Evolutionary conservation across 495 filamentous ascomycete genomes (phyloP), one percentile per base, ranked within the genome.

Genomic region (Hypomontagnella submonticulosa): DNA sequence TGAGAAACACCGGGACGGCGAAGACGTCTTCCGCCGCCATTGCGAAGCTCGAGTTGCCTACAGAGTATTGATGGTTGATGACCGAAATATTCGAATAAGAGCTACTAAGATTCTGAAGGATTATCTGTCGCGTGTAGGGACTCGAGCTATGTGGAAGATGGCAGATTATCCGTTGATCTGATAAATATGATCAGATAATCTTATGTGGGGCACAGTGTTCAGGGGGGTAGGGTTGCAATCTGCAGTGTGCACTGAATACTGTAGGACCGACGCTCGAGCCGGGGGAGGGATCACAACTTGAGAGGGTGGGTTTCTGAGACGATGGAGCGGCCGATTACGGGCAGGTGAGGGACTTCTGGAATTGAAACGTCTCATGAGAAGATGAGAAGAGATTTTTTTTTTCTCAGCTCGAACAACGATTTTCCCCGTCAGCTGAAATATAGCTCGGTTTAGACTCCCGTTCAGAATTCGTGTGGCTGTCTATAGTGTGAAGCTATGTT

Each of bases 1-100:
- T 89, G 77, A 96, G 93, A 77, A 95, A 96, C 46, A 95, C 84
- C 49, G 87, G 87, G 8, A 89, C 83, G 46, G 85, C 78, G 67
- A 89, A 90, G 61, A 89, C 85, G 37, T 33, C 40, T 63, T 87
- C 81, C 49, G 74, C 73, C 69, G 83, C 82, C 75, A 81, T 86
- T 55, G 23, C 50, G 67, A 57, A 53, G 52, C 19, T 53, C 57
- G 54, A 40, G 27, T 1, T 36, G 44, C 13, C 11, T 18, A 51
- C 34, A 37, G 1, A n/a, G 56, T 44, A 18, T 16, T 53, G 12
- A 18, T 15, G 18, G 52, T 32, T 37, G n/a, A n/a, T 27, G 23
- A 27, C 6, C 23, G 23, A 27, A 6, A 27, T 27, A 27, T 27
- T 6, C 23, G 6, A 27, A 6, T 27, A 27, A 3, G 6, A 20